Evolutionary conservation across 805 yeast species (phyloP).

Genomic region (Wickerhamomyces subpelliculosus): DNA sequence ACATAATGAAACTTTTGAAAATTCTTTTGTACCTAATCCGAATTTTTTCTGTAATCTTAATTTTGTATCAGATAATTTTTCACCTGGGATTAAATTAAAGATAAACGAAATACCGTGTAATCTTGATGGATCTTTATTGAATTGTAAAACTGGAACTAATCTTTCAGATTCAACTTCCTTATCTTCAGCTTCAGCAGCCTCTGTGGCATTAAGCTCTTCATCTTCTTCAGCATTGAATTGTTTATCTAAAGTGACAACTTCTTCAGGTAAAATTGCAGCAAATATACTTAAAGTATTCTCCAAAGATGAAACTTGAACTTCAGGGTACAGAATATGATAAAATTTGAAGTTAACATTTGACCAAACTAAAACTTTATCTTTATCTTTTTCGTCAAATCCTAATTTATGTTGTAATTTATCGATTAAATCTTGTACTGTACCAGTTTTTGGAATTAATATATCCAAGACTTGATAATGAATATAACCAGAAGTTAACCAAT

Average conservation of each 20-base stretch:
- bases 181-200: no score
- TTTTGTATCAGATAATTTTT: slow-evolving; percentile 54
- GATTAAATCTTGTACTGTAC: slow-evolving; percentile 47
- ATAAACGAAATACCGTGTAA: slow-evolving; percentile 84
- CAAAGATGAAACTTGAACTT: slow-evolving; percentile 31
- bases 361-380: slow-evolving; percentile 50
- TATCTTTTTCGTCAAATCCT: slow-evolving; percentile 40
- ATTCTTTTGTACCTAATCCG: slow-evolving; percentile 76
- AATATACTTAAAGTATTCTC: slow-evolving; percentile 33
- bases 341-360: slow-evolving; percentile 31
- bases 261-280: slow-evolving; percentile 41
- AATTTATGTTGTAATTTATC: slow-evolving; percentile 50
- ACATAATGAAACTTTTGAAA: slow-evolving; percentile 61
- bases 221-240: slow-evolving; percentile 13
- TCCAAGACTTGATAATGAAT: slow-evolving; percentile 65
- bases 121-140: slow-evolving; percentile 56
- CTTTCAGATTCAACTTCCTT: no score
- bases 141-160: slow-evolving; percentile 67
- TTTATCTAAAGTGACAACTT: slow-evolving; percentile 20
- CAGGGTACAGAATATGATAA: slow-evolving; percentile 27
- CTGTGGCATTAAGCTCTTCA: slow-evolving; percentile 5
- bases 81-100: slow-evolving; percentile 64
- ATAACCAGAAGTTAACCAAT: slow-evolving; percentile 69
- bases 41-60: slow-evolving; percentile 59
- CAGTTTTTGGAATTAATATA: slow-evolving; percentile 58